A percentile compares a stretch with the other conserved stretches of the same genome.
Evolutionary conservation across 179 eudicot species (phyloP).

Genomic region (Kewa caespitosa): DNA sequence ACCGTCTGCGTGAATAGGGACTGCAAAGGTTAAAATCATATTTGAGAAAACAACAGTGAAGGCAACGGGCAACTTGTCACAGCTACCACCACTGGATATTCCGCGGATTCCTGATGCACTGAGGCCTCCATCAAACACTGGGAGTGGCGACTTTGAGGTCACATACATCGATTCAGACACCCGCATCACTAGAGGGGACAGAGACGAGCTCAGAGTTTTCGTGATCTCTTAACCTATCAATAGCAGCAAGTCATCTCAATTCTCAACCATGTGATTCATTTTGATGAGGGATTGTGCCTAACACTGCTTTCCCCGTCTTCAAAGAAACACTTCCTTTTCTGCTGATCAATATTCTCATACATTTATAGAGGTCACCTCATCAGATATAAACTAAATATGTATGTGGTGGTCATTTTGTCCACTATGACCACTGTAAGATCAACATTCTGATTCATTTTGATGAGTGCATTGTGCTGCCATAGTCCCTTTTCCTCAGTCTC

Average conservation of each 20-base stretch:
- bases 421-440: too few species aligned
- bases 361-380: constrained; percentile 14
- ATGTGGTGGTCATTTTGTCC: neutral
- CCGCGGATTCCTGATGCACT: constrained; percentile 71
- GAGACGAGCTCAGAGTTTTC: constrained; percentile 86
- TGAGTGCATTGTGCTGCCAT: too few species aligned
- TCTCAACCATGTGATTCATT: neutral
- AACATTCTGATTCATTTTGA: too few species aligned
- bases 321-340: neutral
- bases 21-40: constrained; percentile 49
- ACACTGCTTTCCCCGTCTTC: neutral
- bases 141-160: constrained; percentile 90
- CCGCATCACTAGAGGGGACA: constrained; percentile 85
- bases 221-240: constrained; percentile 52
- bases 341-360: neutral
- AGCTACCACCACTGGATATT: constrained; percentile 76
- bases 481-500: too few species aligned
- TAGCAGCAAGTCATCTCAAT: neutral
- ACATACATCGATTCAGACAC: constrained; percentile 74
- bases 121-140: constrained; percentile 67
- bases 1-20: constrained; percentile 36
- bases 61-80: constrained; percentile 72
- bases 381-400: neutral
- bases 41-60: constrained; percentile 89
- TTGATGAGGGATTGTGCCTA: neutral